phyloP scores from a whole-genome alignment of 2,329 filamentous ascomycete species.

The Clarireedia monteithiana region DNA sequence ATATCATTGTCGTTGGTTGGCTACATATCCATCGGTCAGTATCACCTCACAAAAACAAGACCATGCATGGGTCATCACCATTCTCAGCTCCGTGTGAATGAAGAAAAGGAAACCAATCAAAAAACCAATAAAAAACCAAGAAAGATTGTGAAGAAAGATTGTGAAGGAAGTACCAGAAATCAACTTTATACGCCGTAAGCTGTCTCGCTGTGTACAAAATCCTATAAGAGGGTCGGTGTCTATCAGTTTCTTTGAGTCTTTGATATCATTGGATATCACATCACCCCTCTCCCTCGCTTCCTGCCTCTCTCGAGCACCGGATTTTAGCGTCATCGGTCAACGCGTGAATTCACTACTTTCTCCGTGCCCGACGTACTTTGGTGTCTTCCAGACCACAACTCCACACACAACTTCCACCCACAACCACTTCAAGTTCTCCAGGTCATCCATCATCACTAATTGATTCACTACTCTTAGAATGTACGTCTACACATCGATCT shows the following conservation, averaged over 20 bases:
- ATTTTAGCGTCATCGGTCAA: constrained; percentile 7
- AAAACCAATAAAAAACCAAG: neutral
- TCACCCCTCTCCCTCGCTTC: neutral
- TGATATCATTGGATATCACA: neutral
- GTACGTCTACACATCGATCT: too few relatives aligned
- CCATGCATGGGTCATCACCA: neutral
- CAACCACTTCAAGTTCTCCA: neutral
- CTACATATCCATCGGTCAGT: constrained; percentile 25
- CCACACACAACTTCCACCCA: neutral
- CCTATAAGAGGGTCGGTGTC: neutral
- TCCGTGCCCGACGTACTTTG: neutral
- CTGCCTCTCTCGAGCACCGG: neutral
- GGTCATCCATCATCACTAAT: too few relatives aligned
- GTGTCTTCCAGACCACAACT: neutral
- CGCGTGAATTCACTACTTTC: constrained; percentile 1
- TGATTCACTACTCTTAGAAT: too few relatives aligned
- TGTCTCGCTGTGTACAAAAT: too few relatives aligned
- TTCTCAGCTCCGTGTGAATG: neutral
- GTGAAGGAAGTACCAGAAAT: too few relatives aligned
- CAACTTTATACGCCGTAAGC: neutral
- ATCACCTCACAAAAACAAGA: constrained; percentile 4
- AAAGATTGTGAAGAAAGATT: too few relatives aligned
- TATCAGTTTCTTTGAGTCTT: too few relatives aligned
- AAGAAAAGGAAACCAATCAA: neutral
- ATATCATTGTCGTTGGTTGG: constrained; percentile 58